Evolutionary conservation across 495 filamentous ascomycete species (phyloP), one percentile per base, ranked within the genome.

Genomic region (Aspergillus sclerotiicarbonarius): DNA sequence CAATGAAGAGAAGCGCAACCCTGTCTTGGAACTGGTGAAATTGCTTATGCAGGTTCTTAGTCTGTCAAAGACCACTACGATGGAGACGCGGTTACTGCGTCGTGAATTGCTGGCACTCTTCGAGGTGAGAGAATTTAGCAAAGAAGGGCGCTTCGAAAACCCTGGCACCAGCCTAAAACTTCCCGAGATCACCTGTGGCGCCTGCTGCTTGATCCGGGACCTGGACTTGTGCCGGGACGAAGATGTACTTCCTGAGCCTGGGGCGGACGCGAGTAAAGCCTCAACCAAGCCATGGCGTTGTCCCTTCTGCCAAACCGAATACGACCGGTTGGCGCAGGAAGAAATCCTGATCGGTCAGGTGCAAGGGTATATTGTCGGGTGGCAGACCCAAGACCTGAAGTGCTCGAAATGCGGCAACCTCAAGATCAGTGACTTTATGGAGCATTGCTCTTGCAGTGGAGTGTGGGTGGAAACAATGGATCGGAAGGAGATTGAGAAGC

Each of bases 151-250:
- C 8, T 98, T 96, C 74, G 80, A 82, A 57, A 98, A 98, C 67
- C 94, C 94, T 0, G 90, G 86, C 59, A 84, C 86, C 49, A 86
- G 79, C 37, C 76, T 96, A 13, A 85, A 82, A 56, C 73, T 98
- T 12, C 67, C 81, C 3, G 88, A 92, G 67, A 76, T 96, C 45
- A 86, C 89, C 55, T 98, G 95, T 72, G 84, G 87, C 45, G 87
- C 87, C 62, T 98, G 95, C 73, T 94, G 91, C 57, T 80, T 92
- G 73, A 82, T 89, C 15, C 86, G 91, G 18, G 92, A 97, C 67
- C 79, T 97, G 41, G 95, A 98, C 65, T 80, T 98, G 15, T 98
- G 94, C 69, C 88, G 94, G n/a, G 92, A 97, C 63, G 90, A 90
- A 64, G 87, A 90, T 53, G 69, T 96, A 5, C 77, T 96, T 39